These are phyloP conservation scores for Rhynchosporium graminicola DNA, from an alignment of 2,329 filamentous ascomycete species.

Conservation along the genomic window DNA sequence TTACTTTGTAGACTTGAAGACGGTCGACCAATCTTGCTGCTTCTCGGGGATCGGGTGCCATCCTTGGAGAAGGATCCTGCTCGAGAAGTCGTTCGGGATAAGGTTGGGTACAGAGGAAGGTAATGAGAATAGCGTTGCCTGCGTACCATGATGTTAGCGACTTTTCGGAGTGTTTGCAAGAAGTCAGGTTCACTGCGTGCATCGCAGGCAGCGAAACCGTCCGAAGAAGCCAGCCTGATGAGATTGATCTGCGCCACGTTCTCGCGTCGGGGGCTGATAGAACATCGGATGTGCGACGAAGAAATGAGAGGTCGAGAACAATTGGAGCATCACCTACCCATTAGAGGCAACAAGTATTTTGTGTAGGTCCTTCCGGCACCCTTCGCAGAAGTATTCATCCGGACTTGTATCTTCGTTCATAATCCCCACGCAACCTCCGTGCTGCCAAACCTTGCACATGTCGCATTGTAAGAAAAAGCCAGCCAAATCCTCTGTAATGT, in stretches of 20 bases:
- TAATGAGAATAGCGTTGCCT: constrained; percentile 70
- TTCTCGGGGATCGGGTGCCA: constrained; percentile 54
- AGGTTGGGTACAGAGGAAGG: constrained; percentile 55
- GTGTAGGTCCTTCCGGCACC: constrained; percentile 90
- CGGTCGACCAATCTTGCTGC: constrained; percentile 55
- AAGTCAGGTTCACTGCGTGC: constrained; percentile 21
- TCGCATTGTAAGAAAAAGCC: constrained; percentile 99
- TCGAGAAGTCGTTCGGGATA: constrained; percentile 58
- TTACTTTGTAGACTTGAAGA: constrained; percentile 44
- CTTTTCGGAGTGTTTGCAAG: constrained; percentile 16
- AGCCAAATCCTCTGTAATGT: constrained; percentile 73
- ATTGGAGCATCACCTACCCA: constrained; percentile 65
- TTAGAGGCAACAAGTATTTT: constrained; percentile 77
- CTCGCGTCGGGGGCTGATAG: constrained; percentile 37
- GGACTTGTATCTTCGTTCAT: constrained; percentile 91
- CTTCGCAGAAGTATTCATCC: constrained; percentile 97
- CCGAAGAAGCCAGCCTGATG: constrained; percentile 39
- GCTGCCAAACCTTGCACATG: constrained; percentile 97
- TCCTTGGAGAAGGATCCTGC: constrained; percentile 69
- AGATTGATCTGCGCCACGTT: constrained; percentile 41
- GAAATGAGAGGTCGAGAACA: constrained; percentile 26
- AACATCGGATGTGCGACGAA: constrained; percentile 28
- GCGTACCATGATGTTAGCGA: constrained; percentile 44
- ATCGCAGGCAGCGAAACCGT: constrained; percentile 19
- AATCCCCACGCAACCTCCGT: constrained; percentile 95